Evolutionary conservation across 2,329 filamentous ascomycete genomes (phyloP).

Genomic region (Penicillium sp.): DNA sequence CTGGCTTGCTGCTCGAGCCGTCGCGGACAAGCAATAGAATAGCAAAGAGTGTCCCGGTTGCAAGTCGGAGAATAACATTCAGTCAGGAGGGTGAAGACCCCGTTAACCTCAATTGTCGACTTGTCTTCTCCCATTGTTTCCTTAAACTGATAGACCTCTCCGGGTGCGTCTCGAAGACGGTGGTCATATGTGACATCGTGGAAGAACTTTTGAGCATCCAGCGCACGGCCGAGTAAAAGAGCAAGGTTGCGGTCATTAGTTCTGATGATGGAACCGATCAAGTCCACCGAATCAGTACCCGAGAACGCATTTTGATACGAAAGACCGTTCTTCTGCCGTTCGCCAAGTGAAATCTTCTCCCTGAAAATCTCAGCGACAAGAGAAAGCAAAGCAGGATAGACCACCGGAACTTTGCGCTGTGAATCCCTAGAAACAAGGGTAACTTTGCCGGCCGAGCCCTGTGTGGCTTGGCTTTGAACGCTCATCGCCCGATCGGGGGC

Average conservation of each 20-base stretch:
- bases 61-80: constrained; percentile 99
- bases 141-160: constrained; percentile 94
- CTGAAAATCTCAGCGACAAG: constrained; percentile 89
- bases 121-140: constrained; percentile 83
- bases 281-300: constrained; percentile 89
- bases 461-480: constrained; percentile 55
- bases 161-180: constrained; percentile 85
- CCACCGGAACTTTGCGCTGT: constrained; percentile 71
- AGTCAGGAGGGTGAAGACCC: constrained; percentile 91
- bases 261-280: constrained; percentile 94
- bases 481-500: constrained; percentile 59
- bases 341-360: constrained; percentile 78
- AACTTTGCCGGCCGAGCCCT: constrained; percentile 48
- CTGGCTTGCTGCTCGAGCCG: constrained; percentile 92
- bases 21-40: constrained; percentile 94
- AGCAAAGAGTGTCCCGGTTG: constrained; percentile 90
- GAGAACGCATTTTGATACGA: constrained; percentile 98
- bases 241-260: constrained; percentile 95
- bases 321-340: constrained; percentile 92
- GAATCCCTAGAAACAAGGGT: constrained; percentile 59
- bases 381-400: constrained; percentile 93
- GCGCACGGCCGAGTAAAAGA: constrained; percentile 79
- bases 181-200: constrained; percentile 99
- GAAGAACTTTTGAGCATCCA: constrained; percentile 98
- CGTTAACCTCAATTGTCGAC: constrained; percentile 71